Evolutionary conservation across 2,329 filamentous ascomycete genomes (phyloP), one percentile per base, ranked within the genome.

Genomic region (Aspergillus puulaauensis): DNA sequence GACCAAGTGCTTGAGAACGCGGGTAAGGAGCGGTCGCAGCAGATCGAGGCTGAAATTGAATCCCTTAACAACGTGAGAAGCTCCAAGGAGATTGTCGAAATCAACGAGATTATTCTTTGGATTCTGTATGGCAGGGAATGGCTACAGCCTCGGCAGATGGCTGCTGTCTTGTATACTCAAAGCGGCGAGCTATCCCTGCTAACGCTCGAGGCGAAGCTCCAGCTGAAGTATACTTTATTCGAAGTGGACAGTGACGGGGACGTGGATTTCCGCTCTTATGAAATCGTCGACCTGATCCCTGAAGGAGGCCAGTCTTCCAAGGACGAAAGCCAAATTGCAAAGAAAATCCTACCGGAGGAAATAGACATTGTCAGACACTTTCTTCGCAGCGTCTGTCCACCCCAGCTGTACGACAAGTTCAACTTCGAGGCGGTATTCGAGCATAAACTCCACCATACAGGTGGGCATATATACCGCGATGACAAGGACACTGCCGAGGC

Each of bases 91-190:
- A 61, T 69, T 23, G 58, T 59, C n/a, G 68, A 70, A 33, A 66
- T 70, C 6, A 70, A 70, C 39, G 65, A 68, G 31, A 62, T 70
- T 31, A 62, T 69, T 24, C 60, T 62, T n/a, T 70, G 68, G 67
- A 60, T 66, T 49, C 57, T 64, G n/a, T 62, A 58, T 15, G 62
- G 61, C 7, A 61, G 59, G 17, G 57, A 61, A 17, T 58, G 57
- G 45, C 55, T 68, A 12, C 46, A 57, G 9, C 39, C 65, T 0
- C 48, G 55, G n/a, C 59, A 62, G 9, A 65, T 70, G 54, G 59
- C 63, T 12, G 62, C 64, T 4, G 60, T 65, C 1, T 52, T 70
- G 6, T 61, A 65, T 35, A 37, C 63, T 2, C 66, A 65, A 21
- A 68, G 58, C 14, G 63, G 66, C 5, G 66, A 69, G 27, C 54